Evolutionary conservation across 2,329 filamentous ascomycete species (phyloP).

Genomic region (Ceratocystis eucalypticola): DNA sequence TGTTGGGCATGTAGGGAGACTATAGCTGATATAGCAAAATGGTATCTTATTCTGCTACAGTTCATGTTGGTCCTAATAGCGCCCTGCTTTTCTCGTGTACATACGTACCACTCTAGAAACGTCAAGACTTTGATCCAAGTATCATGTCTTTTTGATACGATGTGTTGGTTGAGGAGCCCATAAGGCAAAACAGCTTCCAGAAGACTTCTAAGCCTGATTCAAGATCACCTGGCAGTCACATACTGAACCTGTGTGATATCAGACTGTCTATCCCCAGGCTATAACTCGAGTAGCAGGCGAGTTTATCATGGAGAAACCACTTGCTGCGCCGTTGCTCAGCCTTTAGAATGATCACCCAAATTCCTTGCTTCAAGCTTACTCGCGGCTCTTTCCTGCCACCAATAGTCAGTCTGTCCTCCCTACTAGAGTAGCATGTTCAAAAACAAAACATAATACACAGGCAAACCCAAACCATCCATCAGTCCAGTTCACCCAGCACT

Average conservation of each 20-base stretch:
- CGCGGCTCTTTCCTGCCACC: not conserved
- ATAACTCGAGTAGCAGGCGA: not conserved
- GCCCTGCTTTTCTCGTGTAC: not conserved
- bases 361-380: not conserved
- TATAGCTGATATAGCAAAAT: too few relatives aligned
- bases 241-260: not conserved
- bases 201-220: not conserved
- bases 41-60: not conserved
- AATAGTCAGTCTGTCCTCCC: not conserved
- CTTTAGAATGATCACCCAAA: not conserved
- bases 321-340: not conserved
- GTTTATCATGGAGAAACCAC: not conserved
- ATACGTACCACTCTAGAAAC: not conserved
- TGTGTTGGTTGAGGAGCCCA: not conserved
- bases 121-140: not conserved
- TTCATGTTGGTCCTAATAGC: not conserved
- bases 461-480: not conserved
- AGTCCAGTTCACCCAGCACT: not conserved
- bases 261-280: not conserved
- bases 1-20: too few relatives aligned
- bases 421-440: not conserved
- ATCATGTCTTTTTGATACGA: not conserved
- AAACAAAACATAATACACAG: not conserved
- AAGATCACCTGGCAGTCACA: not conserved
- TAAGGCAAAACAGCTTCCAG: not conserved